Conservation (phyloP, 345 rosid genomes). For the Toxicodendron radicans region DNA sequence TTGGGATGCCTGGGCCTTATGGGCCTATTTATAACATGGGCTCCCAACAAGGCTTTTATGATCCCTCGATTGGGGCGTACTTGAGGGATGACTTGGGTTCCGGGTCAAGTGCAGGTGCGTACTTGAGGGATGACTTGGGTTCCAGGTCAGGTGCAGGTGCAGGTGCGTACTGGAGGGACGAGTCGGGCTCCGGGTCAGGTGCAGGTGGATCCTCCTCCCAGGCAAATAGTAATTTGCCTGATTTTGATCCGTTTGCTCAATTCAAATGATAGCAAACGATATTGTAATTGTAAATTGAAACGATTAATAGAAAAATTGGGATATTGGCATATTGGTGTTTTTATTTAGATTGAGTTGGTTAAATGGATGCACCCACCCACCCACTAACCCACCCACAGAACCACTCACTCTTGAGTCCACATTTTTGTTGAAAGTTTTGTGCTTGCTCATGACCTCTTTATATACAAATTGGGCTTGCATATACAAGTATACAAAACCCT, state of each 20-base stretch:
- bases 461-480: no score
- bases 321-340: no score
- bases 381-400: no score
- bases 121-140: no score
- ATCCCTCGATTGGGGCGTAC: constrained; percentile 10
- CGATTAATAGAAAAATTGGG: no score
- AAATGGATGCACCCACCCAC: no score
- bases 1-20: constrained; percentile 13
- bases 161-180: constrained; percentile 3
- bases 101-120: not conserved
- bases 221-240: not conserved
- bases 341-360: no score
- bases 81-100: not conserved
- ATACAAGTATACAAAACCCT: no score
- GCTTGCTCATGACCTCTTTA: no score
- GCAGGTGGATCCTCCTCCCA: constrained; percentile 10
- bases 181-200: not conserved
- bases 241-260: constrained; percentile 22
- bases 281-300: no score
- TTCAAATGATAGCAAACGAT: constrained; percentile 23
- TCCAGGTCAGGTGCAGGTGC: not conserved
- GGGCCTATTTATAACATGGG: constrained; percentile 12
- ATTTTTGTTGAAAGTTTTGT: no score
- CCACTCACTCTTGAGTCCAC: no score
- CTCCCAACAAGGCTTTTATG: constrained; percentile 16